A percentile compares a stretch with the other conserved stretches of the same genome.
These are phyloP conservation scores for Trametes cingulata DNA, from an alignment of 768 basidiomycete genomes.

Conservation along the genomic window DNA sequence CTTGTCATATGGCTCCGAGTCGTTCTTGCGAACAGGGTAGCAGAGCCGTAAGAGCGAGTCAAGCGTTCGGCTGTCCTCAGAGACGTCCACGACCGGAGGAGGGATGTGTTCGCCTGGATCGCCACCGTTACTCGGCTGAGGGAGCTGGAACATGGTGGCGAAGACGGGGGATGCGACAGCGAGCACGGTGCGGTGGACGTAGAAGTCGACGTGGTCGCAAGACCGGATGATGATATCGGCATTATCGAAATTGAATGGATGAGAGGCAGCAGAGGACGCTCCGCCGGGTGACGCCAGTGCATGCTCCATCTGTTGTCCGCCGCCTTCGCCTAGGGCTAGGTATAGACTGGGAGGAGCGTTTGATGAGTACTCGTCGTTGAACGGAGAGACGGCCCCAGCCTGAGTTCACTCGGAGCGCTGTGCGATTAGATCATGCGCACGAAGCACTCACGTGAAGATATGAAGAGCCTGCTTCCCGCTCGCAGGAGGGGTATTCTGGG, in stretches of 20 bases:
- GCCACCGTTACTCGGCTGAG: conserved; percentile 18
- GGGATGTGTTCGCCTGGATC: not conserved
- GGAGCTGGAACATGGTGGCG: conserved; percentile 31
- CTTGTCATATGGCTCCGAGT: not conserved
- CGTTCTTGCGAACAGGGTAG: not conserved
- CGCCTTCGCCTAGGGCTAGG: no score
- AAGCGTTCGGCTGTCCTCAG: conserved; percentile 3
- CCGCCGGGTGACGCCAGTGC: no score
- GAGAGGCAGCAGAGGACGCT: not conserved
- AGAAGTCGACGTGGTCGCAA: conserved; percentile 22
- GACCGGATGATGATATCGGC: conserved; percentile 25
- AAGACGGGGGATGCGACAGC: conserved; percentile 21
- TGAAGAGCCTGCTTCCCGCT: no score
- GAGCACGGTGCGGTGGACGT: conserved; percentile 14
- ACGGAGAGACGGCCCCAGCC: no score
- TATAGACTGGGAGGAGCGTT: no score
- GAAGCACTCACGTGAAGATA: no score
- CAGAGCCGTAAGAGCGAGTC: conserved; percentile 8
- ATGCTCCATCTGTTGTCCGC: no score
- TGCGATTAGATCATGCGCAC: no score
- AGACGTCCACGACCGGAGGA: not conserved
- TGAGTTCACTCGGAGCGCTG: no score
- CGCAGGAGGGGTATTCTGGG: no score
- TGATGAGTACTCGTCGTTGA: no score
- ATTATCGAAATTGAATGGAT: conserved; percentile 18